Evolutionary conservation across 192 early-diverging fungal genomes (phyloP).

Genomic region (Coemansia sp.): DNA sequence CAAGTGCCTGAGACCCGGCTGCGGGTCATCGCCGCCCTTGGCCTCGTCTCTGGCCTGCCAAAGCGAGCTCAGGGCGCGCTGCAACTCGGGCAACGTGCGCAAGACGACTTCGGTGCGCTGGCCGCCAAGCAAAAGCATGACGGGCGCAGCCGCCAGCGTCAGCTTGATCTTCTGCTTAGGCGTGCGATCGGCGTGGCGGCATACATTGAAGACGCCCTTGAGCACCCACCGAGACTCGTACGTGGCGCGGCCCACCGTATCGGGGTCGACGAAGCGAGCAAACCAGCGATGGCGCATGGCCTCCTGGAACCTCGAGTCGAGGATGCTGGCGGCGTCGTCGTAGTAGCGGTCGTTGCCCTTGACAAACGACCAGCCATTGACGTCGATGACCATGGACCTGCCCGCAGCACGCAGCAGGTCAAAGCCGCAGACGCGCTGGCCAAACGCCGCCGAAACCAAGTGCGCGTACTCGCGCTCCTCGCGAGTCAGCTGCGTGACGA

Average conservation of each 20-base stretch:
- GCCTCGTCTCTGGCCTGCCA: constrained; percentile 56
- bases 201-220: constrained; percentile 91
- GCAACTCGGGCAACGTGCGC: constrained; percentile 58
- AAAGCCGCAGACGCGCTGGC: constrained; percentile 95
- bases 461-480: constrained; percentile 81
- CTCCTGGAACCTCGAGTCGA: constrained; percentile 78
- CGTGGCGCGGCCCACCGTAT: constrained; percentile 39
- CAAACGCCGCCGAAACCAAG: constrained; percentile 78
- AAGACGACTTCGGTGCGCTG: constrained; percentile 79
- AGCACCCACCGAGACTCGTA: constrained; percentile 88
- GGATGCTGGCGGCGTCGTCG: constrained; percentile 75
- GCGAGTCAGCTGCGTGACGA: constrained; percentile 77
- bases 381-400: constrained; percentile 94
- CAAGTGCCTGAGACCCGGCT: constrained; percentile 64
- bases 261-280: constrained; percentile 62
- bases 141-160: constrained; percentile 69
- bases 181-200: constrained; percentile 95
- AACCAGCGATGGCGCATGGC: constrained; percentile 64
- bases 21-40: constrained; percentile 32
- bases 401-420: constrained; percentile 83
- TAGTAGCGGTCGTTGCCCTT: constrained; percentile 96
- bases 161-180: constrained; percentile 99
- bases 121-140: constrained; percentile 72
- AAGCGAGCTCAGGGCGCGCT: constrained; percentile 71
- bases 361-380: constrained; percentile 99